Evolutionary conservation across 1,284 basidiomycete genomes (phyloP).

Genomic region (Cutaneotrichosporon cyanovorans): DNA sequence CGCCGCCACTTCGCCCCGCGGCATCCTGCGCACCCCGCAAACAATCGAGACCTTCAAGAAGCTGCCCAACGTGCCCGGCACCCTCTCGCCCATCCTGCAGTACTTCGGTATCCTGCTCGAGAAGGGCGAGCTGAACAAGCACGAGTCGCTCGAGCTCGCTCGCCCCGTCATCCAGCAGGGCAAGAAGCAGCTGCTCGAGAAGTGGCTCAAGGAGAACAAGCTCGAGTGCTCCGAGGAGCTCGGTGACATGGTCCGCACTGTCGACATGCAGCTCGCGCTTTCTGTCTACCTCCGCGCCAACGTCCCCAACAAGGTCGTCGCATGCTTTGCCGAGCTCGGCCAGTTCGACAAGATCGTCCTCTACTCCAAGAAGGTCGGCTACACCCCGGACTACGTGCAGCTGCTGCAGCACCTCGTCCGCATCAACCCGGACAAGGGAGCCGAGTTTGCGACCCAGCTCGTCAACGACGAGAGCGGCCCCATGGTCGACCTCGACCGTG

Average conservation of each 20-base stretch:
- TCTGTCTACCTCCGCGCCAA: slow-evolving; percentile 98
- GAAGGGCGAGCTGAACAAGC: slow-evolving; percentile 95
- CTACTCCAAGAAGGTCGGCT: slow-evolving; percentile 96
- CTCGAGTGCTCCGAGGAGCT: slow-evolving; percentile 98
- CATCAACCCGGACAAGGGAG: slow-evolving; percentile 93
- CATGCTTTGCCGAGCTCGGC: slow-evolving; percentile 97
- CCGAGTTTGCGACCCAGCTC: slow-evolving; percentile 93
- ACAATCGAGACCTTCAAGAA: slow-evolving; percentile 98
- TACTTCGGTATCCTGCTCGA: slow-evolving; percentile 98
- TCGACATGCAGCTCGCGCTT: slow-evolving; percentile 96
- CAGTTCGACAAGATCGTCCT: slow-evolving; percentile 98
- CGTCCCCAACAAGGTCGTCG: slow-evolving; percentile 96
- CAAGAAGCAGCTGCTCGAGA: slow-evolving; percentile 94
- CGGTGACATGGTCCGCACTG: slow-evolving; percentile 82
- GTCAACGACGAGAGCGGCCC: slow-evolving; percentile 90
- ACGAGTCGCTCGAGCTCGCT: slow-evolving; percentile 92
- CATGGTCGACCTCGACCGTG: slow-evolving; percentile 87
- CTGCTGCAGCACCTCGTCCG: slow-evolving; percentile 98
- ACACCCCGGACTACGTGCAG: slow-evolving; percentile 86
- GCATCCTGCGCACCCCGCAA: slow-evolving; percentile 88
- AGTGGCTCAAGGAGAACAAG: slow-evolving; percentile 99
- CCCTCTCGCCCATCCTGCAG: slow-evolving; percentile 91
- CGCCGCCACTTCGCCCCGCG: slow-evolving; percentile 93
- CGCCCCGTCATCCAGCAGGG: slow-evolving; percentile 94
- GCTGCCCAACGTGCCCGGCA: slow-evolving; percentile 81